A percentile compares a stretch with the other conserved stretches of the same genome.
Conservation (phyloP, 164 flowering plant genomes). For the Warburgia ugandensis region DNA sequence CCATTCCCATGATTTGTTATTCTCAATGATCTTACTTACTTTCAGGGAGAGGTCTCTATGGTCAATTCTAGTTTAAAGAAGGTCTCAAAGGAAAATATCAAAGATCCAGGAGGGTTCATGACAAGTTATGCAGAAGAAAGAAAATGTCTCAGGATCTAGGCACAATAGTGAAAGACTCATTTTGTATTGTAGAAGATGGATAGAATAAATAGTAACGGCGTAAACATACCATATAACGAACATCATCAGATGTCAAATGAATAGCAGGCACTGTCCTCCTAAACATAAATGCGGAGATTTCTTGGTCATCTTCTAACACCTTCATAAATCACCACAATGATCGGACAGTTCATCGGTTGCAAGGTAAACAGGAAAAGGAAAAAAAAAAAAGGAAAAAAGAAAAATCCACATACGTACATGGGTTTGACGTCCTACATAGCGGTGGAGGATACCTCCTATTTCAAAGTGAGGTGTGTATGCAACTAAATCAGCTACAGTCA, state of each 20-base stretch:
- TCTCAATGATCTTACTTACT: too few relatives aligned
- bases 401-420: constrained; percentile 53
- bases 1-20: too few relatives aligned
- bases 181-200: too few relatives aligned
- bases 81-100: too few relatives aligned
- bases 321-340: constrained; percentile 23
- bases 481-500: constrained; percentile 71
- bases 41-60: too few relatives aligned
- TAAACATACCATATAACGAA: constrained; percentile 87
- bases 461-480: constrained; percentile 73
- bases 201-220: too few relatives aligned
- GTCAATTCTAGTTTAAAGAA: too few relatives aligned
- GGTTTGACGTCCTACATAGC: constrained; percentile 95
- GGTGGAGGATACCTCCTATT: constrained; percentile 78
- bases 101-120: too few relatives aligned
- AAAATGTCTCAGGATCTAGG: too few relatives aligned
- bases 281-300: constrained; percentile 93
- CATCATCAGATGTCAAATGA: constrained; percentile 85
- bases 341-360: not conserved
- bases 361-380: too few relatives aligned
- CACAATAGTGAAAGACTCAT: too few relatives aligned
- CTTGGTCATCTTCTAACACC: constrained; percentile 99
- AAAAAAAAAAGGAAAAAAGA: not conserved
- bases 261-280: constrained; percentile 89
- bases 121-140: too few relatives aligned